Conservation (phyloP, 78 protist species). For the Dictyostelium purpureum region DNA sequence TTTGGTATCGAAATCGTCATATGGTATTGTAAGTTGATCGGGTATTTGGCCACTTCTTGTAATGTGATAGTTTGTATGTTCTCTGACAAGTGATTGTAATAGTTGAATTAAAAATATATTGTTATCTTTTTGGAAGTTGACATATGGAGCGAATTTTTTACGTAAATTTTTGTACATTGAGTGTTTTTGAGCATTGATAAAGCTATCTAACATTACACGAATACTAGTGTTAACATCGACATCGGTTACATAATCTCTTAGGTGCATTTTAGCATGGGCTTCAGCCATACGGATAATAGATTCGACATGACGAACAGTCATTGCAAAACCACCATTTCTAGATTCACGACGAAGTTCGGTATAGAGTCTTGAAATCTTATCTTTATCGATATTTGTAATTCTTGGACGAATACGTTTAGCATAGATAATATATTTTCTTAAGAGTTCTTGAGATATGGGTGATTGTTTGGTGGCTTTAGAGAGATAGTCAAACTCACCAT, state of each 20-base stretch:
- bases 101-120: constrained; percentile 86
- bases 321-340: constrained; percentile 89
- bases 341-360: constrained; percentile 95
- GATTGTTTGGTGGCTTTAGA: constrained; percentile 36
- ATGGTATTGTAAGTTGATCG: neutral
- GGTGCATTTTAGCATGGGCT: constrained; percentile 98
- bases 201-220: constrained; percentile 90
- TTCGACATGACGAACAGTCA: constrained; percentile 98
- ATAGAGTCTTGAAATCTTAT: constrained; percentile 90
- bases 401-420: constrained; percentile 74
- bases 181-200: constrained; percentile 93
- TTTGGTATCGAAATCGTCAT: constrained; percentile 64
- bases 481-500: neutral
- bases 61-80: neutral
- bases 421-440: constrained; percentile 94
- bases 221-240: constrained; percentile 97
- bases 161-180: constrained; percentile 55
- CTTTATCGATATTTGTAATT: constrained; percentile 61
- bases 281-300: constrained; percentile 95
- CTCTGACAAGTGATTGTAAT: constrained; percentile 49
- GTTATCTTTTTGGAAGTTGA: constrained; percentile 84
- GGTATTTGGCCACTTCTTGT: neutral
- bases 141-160: constrained; percentile 72
- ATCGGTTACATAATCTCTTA: constrained; percentile 90
- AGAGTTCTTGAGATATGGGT: constrained; percentile 90